A percentile compares a stretch with the other conserved stretches of the same genome.
Evolutionary conservation across 2,329 filamentous ascomycete genomes (phyloP).

Genomic region (Aspergillus sp.): DNA sequence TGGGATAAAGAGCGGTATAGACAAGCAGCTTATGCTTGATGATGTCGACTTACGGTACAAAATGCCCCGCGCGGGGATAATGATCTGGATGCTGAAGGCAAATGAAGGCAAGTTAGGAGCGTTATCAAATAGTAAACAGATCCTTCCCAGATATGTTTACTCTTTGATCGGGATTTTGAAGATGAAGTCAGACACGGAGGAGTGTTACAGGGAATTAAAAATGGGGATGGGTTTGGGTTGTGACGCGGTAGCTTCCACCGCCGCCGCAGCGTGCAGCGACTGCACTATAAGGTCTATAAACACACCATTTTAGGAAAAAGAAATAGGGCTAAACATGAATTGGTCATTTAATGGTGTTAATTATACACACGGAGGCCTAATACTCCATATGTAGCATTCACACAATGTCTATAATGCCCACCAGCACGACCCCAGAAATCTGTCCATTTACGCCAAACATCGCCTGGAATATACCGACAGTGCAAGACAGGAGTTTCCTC

Average conservation of each 20-base stretch:
- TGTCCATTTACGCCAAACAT: background rate
- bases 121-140: background rate
- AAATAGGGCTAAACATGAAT: too few species aligned
- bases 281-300: background rate
- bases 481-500: background rate
- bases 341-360: too few species aligned
- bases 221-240: background rate
- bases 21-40: background rate
- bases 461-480: background rate
- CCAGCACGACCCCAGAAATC: too few species aligned
- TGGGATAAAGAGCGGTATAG: background rate
- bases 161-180: too few species aligned
- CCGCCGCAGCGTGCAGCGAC: background rate
- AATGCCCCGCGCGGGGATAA: conserved; percentile 2
- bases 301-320: background rate
- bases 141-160: background rate
- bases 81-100: background rate
- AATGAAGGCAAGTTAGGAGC: background rate
- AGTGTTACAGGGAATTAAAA: background rate
- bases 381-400: too few species aligned
- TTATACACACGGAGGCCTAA: too few species aligned
- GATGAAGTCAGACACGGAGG: background rate
- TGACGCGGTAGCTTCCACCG: background rate
- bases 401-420: too few species aligned
- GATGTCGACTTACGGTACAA: background rate